Percentiles rank a stretch among this genome's conserved stretches.
Conservation (phyloP, 2,329 filamentous ascomycete genomes). For the Epichloe scottii region DNA sequence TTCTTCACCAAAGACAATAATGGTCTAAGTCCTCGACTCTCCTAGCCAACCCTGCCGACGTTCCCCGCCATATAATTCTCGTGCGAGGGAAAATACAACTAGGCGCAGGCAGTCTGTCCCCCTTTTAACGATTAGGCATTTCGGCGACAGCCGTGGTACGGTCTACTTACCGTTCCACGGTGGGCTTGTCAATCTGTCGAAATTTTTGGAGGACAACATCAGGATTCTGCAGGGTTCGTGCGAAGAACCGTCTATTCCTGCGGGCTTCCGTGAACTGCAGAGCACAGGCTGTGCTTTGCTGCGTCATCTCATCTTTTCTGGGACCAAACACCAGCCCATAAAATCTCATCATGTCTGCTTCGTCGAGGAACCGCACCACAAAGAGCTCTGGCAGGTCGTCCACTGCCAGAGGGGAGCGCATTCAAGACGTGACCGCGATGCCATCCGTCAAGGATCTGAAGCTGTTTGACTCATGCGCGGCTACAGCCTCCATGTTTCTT, state of each 20-base stretch:
- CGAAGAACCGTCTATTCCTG: conserved; percentile 11
- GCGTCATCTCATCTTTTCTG: conserved; percentile 15
- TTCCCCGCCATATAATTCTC: neutral
- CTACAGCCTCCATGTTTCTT: conserved; percentile 81
- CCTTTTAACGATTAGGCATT: conserved; percentile 10
- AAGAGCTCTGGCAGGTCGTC: conserved; percentile 45
- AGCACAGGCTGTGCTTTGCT: conserved; percentile 9
- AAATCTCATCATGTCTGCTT: conserved; percentile 36
- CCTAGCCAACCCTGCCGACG: neutral
- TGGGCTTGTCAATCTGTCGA: conserved; percentile 11
- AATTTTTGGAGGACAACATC: conserved; percentile 7
- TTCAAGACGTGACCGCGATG: conserved; percentile 40
- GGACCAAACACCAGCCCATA: conserved; percentile 13
- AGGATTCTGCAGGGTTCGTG: conserved; percentile 11
- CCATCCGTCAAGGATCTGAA: conserved; percentile 34
- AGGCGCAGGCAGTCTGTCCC: conserved; percentile 3
- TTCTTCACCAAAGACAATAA: neutral
- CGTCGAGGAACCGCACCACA: conserved; percentile 46
- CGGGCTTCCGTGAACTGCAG: conserved; percentile 8
- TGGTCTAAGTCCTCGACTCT: conserved; percentile 1
- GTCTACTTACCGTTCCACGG: conserved; percentile 29
- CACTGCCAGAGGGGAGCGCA: conserved; percentile 27
- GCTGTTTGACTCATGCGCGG: conserved; percentile 75
- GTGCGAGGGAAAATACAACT: conserved; percentile 6
- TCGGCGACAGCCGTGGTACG: conserved; percentile 22